These are phyloP conservation scores for Metarhizium anisopliae DNA, from an alignment of 2,329 filamentous ascomycete species.

Conservation along the genomic window DNA sequence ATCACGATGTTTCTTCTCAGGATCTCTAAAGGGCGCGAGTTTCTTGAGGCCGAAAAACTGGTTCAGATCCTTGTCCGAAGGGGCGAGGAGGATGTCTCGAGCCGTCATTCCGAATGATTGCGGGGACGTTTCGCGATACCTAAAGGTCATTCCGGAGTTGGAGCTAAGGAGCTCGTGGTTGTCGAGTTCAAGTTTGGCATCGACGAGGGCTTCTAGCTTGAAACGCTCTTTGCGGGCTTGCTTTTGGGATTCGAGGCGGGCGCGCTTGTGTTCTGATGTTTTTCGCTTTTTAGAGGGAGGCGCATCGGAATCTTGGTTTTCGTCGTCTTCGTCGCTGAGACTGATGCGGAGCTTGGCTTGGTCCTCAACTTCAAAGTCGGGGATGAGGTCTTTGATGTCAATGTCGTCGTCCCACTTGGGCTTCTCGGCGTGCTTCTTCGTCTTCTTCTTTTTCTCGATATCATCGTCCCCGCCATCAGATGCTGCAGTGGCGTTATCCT, in stretches of 20 bases:
- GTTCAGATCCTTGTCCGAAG: constrained; percentile 78
- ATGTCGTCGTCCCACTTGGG: constrained; percentile 92
- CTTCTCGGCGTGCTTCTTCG: constrained; percentile 40
- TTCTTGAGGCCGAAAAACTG: constrained; percentile 92
- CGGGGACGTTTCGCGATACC: constrained; percentile 90
- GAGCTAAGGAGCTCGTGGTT: constrained; percentile 48
- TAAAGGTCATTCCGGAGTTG: constrained; percentile 50
- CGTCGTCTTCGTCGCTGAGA: constrained; percentile 37
- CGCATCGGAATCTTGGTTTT: constrained; percentile 26
- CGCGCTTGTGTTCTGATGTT: constrained; percentile 50
- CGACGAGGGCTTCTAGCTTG: constrained; percentile 78
- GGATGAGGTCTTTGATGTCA: constrained; percentile 86
- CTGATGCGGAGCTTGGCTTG: constrained; percentile 38
- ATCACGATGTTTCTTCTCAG: constrained; percentile 82
- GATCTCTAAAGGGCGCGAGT: constrained; percentile 79
- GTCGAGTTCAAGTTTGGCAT: constrained; percentile 69
- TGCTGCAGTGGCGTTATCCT: constrained; percentile 52
- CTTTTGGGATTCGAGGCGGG: constrained; percentile 51
- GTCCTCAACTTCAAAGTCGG: constrained; percentile 68
- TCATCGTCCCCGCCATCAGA: constrained; percentile 57
- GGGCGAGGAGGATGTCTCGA: constrained; percentile 81
- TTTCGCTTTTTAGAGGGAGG: constrained; percentile 51
- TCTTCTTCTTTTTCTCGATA: constrained; percentile 41
- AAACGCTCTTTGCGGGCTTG: constrained; percentile 71
- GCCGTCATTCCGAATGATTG: constrained; percentile 82